A percentile compares a stretch with the other conserved stretches of the same genome.
phyloP scores from a whole-genome alignment of 2,329 filamentous ascomycete species.

The Botrytis hyacinthi region DNA sequence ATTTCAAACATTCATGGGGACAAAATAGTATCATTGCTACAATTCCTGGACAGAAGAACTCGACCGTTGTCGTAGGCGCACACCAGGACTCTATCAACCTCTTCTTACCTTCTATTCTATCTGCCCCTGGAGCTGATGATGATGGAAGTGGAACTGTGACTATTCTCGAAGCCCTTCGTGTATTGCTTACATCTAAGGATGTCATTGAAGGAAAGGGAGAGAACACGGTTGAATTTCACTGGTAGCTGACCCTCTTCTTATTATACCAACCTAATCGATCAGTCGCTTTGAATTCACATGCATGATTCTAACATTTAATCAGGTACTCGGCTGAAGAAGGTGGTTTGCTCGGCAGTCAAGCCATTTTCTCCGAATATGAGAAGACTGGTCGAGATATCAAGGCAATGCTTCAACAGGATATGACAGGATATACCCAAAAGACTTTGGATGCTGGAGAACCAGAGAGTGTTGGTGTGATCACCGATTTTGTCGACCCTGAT shows the following conservation, averaged over 20 bases:
- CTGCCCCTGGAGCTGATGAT: conserved; percentile 91
- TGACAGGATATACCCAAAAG: conserved; percentile 86
- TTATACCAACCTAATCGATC: neutral
- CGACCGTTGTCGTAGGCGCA: conserved; percentile 83
- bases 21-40: conserved; percentile 90
- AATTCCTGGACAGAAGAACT: conserved; percentile 80
- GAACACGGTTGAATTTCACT: conserved; percentile 95
- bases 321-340: conserved; percentile 82
- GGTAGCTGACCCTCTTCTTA: conserved; percentile 45
- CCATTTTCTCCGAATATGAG: conserved; percentile 81
- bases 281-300: neutral
- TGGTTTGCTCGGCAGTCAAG: conserved; percentile 82
- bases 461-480: conserved; percentile 89
- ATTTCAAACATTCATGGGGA: conserved; percentile 81
- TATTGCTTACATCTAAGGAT: conserved; percentile 70
- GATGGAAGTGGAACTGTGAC: conserved; percentile 92
- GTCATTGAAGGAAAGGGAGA: conserved; percentile 68
- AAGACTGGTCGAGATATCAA: conserved; percentile 72
- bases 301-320: neutral
- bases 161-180: conserved; percentile 85
- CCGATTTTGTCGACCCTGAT: conserved; percentile 80
- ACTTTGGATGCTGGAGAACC: conserved; percentile 78
- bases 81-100: conserved; percentile 96
- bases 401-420: conserved; percentile 98
- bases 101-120: conserved; percentile 77